Conservation (phyloP, 2,329 filamentous ascomycete genomes). For the Alternaria gansuensis region DNA sequence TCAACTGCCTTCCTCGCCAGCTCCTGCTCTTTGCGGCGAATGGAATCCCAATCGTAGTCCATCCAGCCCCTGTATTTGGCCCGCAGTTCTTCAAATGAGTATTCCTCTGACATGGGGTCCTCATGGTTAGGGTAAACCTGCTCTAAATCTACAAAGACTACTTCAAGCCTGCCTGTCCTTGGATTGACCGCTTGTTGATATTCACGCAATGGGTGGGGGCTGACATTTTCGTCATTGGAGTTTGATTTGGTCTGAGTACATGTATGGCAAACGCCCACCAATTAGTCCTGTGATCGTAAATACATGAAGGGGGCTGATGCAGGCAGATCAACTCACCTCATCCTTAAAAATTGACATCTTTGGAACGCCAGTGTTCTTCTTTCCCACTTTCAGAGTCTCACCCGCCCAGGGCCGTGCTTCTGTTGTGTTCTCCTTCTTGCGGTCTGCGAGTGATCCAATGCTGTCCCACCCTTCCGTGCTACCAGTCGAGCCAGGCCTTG, state of each 20-base stretch:
- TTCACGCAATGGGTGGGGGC: conserved; percentile 73
- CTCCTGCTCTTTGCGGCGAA: conserved; percentile 41
- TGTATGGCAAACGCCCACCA: conserved; percentile 59
- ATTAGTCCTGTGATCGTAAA: conserved; percentile 83
- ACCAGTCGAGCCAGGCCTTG: conserved; percentile 64
- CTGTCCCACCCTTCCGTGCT: conserved; percentile 84
- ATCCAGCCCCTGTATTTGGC: conserved; percentile 77
- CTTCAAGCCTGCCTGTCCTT: conserved; percentile 81
- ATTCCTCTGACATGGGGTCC: conserved; percentile 72
- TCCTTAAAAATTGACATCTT: conserved; percentile 97
- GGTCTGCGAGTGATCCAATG: conserved; percentile 84
- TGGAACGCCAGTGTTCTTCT: conserved; percentile 75
- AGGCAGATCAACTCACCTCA: conserved; percentile 73
- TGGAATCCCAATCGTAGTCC: conserved; percentile 61
- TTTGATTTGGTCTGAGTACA: conserved; percentile 62
- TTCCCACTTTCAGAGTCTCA: conserved; percentile 86
- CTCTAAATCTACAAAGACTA: conserved; percentile 86
- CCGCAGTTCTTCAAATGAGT: conserved; percentile 91
- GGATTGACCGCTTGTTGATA: conserved; percentile 85
- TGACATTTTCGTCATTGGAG: conserved; percentile 44
- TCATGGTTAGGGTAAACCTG: conserved; percentile 82
- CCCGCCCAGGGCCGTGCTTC: conserved; percentile 91
- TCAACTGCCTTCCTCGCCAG: conserved; percentile 40
- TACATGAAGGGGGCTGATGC: conserved; percentile 51
- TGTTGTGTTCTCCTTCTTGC: conserved; percentile 92